These are phyloP conservation scores for Umbellularia californica DNA, from an alignment of 164 flowering plant genomes.

Conservation along the genomic window DNA sequence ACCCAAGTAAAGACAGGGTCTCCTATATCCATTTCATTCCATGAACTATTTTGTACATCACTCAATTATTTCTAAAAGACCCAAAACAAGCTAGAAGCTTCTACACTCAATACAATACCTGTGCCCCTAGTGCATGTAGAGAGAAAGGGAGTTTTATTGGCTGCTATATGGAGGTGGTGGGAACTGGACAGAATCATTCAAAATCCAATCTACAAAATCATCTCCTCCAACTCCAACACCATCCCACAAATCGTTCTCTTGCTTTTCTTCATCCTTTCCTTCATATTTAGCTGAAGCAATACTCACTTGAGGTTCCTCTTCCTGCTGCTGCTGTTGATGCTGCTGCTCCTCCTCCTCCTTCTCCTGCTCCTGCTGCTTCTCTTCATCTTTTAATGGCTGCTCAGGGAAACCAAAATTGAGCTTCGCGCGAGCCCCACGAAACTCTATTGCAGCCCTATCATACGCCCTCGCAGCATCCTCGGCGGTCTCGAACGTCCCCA, in stretches of 20 bases:
- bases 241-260: conserved; percentile 1
- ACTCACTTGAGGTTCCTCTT: no score
- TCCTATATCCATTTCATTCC: no score
- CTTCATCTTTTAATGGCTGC: background rate
- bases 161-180: background rate
- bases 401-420: conserved; percentile 9
- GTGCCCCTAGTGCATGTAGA: background rate
- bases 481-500: conserved; percentile 8
- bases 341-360: background rate
- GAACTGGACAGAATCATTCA: background rate
- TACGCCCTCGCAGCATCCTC: conserved; percentile 9
- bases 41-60: no score
- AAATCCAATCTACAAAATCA: background rate
- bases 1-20: no score
- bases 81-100: no score
- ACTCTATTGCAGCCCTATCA: conserved; percentile 8
- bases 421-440: conserved; percentile 12
- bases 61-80: no score
- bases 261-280: background rate
- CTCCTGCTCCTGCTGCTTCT: background rate
- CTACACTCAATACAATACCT: no score
- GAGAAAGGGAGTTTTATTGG: background rate
- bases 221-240: background rate
- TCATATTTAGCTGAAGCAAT: background rate
- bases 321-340: background rate